Conservation (phyloP, 805 yeast species). For the Barnettozyma wickerhamii region DNA sequence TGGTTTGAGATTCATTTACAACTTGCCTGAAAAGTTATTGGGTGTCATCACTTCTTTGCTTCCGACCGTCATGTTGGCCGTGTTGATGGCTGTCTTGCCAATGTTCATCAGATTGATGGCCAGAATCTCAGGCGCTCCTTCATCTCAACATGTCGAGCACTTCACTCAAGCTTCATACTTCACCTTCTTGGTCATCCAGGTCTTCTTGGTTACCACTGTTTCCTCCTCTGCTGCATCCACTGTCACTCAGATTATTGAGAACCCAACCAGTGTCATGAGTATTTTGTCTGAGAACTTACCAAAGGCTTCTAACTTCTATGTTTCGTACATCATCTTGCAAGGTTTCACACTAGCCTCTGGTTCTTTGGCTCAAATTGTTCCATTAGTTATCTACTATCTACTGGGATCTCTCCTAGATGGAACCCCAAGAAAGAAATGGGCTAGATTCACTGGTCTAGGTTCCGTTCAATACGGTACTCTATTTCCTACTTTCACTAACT, state of each 20-base stretch:
- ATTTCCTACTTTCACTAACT: constrained; percentile 70
- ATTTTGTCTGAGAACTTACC: constrained; percentile 67
- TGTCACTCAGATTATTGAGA: constrained; percentile 53
- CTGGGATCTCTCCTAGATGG: constrained; percentile 53
- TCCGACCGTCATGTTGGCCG: constrained; percentile 62
- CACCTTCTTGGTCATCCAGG: constrained; percentile 67
- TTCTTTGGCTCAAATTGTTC: constrained; percentile 56
- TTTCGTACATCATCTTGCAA: constrained; percentile 64
- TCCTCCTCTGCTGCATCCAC: constrained; percentile 70
- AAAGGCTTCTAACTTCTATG: constrained; percentile 66
- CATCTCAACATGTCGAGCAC: constrained; percentile 54
- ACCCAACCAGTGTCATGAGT: constrained; percentile 54
- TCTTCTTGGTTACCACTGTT: constrained; percentile 64
- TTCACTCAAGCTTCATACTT: constrained; percentile 66
- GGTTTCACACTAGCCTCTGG: constrained; percentile 66
- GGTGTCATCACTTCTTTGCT: constrained; percentile 67
- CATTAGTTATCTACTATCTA: constrained; percentile 54
- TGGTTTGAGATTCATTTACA: constrained; percentile 52
- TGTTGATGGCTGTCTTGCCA: constrained; percentile 65
- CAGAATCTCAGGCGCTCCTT: constrained; percentile 50
- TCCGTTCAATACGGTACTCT: constrained; percentile 67
- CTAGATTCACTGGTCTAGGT: constrained; percentile 50
- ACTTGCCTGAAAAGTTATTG: constrained; percentile 46
- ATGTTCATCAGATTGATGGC: constrained; percentile 62
- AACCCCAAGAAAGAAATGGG: constrained; percentile 66